These are phyloP conservation scores for Starmera stellimalicola DNA, from an alignment of 1,139 yeast species.

Conservation along the genomic window DNA sequence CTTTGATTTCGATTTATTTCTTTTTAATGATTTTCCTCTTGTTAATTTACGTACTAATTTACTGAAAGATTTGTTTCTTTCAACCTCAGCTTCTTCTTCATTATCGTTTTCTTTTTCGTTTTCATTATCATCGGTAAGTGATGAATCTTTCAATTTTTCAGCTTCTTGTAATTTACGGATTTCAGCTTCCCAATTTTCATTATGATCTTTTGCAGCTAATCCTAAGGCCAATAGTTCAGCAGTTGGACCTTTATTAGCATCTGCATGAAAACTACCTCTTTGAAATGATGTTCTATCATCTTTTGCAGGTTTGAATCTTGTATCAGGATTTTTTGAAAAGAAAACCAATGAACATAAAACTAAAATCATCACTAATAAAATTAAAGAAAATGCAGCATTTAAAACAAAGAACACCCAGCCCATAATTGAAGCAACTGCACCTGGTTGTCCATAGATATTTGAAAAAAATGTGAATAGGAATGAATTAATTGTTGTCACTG, in stretches of 20 bases:
- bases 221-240: constrained; percentile 63
- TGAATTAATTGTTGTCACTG: constrained; percentile 60
- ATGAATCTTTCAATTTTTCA: constrained; percentile 7
- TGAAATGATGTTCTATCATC: constrained; percentile 84
- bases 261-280: constrained; percentile 27
- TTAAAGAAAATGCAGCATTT: constrained; percentile 68
- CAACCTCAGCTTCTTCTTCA: neutral
- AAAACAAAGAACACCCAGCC: constrained; percentile 73
- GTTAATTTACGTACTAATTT: constrained; percentile 24
- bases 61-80: constrained; percentile 19
- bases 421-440: constrained; percentile 62
- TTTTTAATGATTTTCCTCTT: constrained; percentile 15
- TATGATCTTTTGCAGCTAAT: constrained; percentile 63
- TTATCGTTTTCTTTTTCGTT: constrained; percentile 14
- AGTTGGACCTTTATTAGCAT: constrained; percentile 25
- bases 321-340: constrained; percentile 70
- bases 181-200: constrained; percentile 59
- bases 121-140: constrained; percentile 7
- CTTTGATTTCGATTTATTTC: constrained; percentile 9
- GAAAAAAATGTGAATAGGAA: constrained; percentile 69
- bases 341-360: constrained; percentile 47
- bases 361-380: constrained; percentile 52
- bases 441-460: constrained; percentile 59
- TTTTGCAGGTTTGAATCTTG: constrained; percentile 72
- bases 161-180: constrained; percentile 42